These are phyloP conservation scores for Silene coronaria DNA, from an alignment of 179 eudicot species.

Conservation along the genomic window DNA sequence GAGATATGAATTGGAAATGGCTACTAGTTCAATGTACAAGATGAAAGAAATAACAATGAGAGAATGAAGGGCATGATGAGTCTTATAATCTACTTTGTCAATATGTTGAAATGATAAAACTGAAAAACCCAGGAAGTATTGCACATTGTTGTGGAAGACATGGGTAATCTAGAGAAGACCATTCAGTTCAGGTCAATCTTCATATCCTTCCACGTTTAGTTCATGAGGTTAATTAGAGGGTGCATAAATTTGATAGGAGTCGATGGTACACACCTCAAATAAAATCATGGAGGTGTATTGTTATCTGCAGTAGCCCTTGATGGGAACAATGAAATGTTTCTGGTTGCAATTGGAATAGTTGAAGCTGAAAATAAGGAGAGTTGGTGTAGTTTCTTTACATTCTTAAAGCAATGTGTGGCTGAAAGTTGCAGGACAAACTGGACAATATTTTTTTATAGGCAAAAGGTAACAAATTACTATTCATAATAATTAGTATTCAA, in stretches of 20 bases:
- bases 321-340: slow-evolving; percentile 14
- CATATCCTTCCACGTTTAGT: not conserved
- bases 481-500: not conserved
- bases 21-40: no score
- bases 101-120: not conserved
- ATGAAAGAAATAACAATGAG: no score
- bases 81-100: not conserved
- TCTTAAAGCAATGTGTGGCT: not conserved
- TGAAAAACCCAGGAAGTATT: not conserved
- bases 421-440: not conserved
- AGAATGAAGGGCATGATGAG: no score
- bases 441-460: not conserved
- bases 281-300: slow-evolving; percentile 7
- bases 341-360: not conserved
- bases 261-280: not conserved
- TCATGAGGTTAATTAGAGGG: not conserved
- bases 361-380: no score
- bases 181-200: not conserved
- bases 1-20: no score
- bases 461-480: not conserved
- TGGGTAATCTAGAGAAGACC: not conserved
- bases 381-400: not conserved
- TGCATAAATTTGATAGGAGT: not conserved
- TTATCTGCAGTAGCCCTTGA: not conserved
- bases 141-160: not conserved